Percentiles rank a stretch among this genome's conserved stretches.
phyloP scores from a whole-genome alignment of 1,139 yeast genomes.

The Fermentozyma sake region DNA sequence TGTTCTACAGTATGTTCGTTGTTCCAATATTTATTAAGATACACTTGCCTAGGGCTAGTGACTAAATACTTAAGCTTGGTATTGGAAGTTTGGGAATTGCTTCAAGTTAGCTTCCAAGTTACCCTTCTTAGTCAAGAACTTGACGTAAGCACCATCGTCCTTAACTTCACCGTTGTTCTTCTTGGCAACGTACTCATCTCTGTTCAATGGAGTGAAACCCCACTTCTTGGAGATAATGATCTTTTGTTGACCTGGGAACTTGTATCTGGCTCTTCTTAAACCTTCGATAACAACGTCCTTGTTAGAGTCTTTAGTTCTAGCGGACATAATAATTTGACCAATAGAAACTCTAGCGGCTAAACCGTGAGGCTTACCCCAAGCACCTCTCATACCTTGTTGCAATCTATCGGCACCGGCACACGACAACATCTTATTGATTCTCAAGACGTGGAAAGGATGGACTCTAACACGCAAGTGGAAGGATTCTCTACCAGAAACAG shows the following conservation, averaged over 20 bases:
- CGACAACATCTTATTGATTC: constrained; percentile 99
- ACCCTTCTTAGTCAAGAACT: constrained; percentile 97
- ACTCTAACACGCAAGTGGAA: constrained; percentile 99
- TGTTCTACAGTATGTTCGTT: no score
- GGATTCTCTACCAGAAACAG: constrained; percentile 95
- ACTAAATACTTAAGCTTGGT: constrained; percentile 45
- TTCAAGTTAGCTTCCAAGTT: constrained; percentile 85
- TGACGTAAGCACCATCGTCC: constrained; percentile 99
- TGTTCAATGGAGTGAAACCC: constrained; percentile 99
- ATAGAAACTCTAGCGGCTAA: constrained; percentile 98
- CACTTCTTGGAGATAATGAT: constrained; percentile 98
- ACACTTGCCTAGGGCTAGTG: no score
- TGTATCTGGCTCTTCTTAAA: constrained; percentile 99
- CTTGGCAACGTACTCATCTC: constrained; percentile 92
- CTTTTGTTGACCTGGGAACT: constrained; percentile 99
- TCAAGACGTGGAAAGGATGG: constrained; percentile 99
- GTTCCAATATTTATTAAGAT: constrained; percentile 6
- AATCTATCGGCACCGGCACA: constrained; percentile 99
- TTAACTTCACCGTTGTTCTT: constrained; percentile 96
- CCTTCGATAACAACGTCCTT: constrained; percentile 97
- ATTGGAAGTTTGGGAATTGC: constrained; percentile 91
- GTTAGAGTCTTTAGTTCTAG: constrained; percentile 97
- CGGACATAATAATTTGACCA: constrained; percentile 97
- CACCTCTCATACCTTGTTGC: constrained; percentile 99
- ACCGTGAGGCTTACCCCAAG: constrained; percentile 99